phyloP scores from a whole-genome alignment of 2,329 filamentous ascomycete genomes.

The Botrytis cinerea region DNA sequence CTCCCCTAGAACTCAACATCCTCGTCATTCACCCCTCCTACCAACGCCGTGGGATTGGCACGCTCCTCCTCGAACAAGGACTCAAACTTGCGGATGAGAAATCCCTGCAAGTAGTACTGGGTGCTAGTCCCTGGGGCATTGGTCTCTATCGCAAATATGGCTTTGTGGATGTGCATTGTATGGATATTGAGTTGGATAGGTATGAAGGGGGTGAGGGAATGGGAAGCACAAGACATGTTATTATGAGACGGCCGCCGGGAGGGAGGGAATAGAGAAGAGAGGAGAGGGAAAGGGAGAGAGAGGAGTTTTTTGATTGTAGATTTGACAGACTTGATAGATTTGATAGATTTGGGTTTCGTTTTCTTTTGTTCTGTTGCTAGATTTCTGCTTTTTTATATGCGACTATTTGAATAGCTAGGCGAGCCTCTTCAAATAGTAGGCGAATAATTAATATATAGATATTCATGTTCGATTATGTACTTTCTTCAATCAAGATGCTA shows the following conservation, averaged over 20 bases:
- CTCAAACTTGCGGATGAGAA: slow-evolving; percentile 30
- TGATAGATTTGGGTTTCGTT: too few species aligned
- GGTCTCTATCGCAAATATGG: slow-evolving; percentile 36
- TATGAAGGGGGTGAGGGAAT: slow-evolving; percentile 33
- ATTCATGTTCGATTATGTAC: not conserved
- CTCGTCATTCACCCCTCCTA: slow-evolving; percentile 31
- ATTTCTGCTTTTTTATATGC: not conserved
- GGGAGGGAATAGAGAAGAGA: not conserved
- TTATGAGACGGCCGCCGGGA: slow-evolving; percentile 13
- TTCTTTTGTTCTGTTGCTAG: not conserved
- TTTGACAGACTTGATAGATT: not conserved
- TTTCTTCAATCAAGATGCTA: not conserved
- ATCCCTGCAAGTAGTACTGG: slow-evolving; percentile 38
- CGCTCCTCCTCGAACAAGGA: slow-evolving; percentile 31
- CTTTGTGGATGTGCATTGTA: slow-evolving; percentile 31
- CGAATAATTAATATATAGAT: not conserved
- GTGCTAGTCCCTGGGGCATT: slow-evolving; percentile 34
- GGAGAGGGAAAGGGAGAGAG: not conserved
- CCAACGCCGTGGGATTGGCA: slow-evolving; percentile 36
- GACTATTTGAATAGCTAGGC: not conserved
- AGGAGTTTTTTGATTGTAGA: not conserved
- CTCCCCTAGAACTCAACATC: slow-evolving; percentile 31
- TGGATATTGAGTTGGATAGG: slow-evolving; percentile 33
- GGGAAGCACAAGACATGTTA: slow-evolving; percentile 2
- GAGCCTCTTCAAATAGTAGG: not conserved